Percentiles rank a stretch among this genome's conserved stretches.
These are phyloP conservation scores for Colletotrichum endophyticum DNA, from an alignment of 2,329 filamentous ascomycete species.

Conservation along the genomic window DNA sequence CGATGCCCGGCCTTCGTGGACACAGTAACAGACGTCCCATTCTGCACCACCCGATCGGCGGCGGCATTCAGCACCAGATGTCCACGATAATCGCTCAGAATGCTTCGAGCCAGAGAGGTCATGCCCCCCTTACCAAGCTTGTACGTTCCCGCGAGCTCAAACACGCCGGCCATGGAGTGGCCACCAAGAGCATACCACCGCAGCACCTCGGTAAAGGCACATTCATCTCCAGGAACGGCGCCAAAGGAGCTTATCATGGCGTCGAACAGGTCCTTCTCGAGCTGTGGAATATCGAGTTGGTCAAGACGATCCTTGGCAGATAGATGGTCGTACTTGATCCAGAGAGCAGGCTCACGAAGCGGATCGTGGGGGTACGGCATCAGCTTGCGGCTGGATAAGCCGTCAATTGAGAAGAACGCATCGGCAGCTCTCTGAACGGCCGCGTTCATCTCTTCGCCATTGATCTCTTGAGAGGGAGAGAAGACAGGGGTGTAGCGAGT, in stretches of 20 bases:
- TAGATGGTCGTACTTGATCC: not conserved
- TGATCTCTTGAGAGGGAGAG: not conserved
- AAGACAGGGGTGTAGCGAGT: not conserved
- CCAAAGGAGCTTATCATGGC: not conserved
- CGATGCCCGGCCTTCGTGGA: not conserved
- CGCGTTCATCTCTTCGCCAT: not conserved
- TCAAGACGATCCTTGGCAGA: not conserved
- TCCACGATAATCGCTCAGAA: not conserved
- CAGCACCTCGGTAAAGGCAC: not conserved
- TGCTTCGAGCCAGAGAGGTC: not conserved
- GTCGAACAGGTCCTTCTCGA: not conserved
- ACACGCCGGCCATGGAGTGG: not conserved
- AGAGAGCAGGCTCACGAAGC: not conserved
- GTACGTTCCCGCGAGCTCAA: not conserved
- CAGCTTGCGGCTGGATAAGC: not conserved
- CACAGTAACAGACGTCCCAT: not conserved
- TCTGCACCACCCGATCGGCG: not conserved
- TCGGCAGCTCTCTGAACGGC: not conserved
- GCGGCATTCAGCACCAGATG: not conserved
- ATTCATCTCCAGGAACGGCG: not conserved
- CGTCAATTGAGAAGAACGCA: not conserved
- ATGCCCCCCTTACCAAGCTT: not conserved
- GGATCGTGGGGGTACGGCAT: not conserved
- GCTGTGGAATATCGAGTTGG: not conserved
- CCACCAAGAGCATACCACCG: not conserved